Evolutionary conservation across 2,329 filamentous ascomycete species (phyloP).

Genomic region (Fusarium duplospermum): DNA sequence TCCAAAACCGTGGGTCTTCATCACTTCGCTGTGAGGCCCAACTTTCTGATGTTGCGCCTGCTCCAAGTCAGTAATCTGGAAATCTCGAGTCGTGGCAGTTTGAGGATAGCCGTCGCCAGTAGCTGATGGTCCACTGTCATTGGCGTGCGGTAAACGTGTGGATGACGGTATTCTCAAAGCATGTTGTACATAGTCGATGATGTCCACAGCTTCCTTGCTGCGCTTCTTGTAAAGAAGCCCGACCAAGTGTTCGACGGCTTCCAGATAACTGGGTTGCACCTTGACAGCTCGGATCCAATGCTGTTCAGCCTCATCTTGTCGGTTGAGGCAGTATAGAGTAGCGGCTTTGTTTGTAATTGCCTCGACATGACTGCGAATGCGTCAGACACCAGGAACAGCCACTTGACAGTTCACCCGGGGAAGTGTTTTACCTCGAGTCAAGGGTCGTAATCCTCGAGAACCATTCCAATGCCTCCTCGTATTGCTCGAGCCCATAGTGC

Average conservation of each 20-base stretch:
- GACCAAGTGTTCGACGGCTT: constrained; percentile 94
- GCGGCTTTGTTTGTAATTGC: constrained; percentile 94
- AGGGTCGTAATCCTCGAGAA: constrained; percentile 73
- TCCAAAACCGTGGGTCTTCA: constrained; percentile 44
- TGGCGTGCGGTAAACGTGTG: constrained; percentile 10
- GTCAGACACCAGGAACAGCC: constrained; percentile 46
- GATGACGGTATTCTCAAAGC: constrained; percentile 65
- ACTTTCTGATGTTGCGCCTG: constrained; percentile 41
- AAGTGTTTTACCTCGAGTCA: constrained; percentile 63
- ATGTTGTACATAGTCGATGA: constrained; percentile 87
- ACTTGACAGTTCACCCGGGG: constrained; percentile 47
- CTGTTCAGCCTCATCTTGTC: constrained; percentile 84
- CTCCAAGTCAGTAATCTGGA: constrained; percentile 38
- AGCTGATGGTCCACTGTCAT: constrained; percentile 1
- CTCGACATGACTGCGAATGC: constrained; percentile 79
- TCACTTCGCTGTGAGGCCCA: constrained; percentile 32
- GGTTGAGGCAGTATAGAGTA: constrained; percentile 84
- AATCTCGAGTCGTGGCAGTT: constrained; percentile 9
- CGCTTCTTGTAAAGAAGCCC: constrained; percentile 87
- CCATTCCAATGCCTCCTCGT: constrained; percentile 80
- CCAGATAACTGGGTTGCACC: constrained; percentile 87
- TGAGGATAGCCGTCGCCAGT: constrained; percentile 19
- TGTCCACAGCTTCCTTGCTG: constrained; percentile 84
- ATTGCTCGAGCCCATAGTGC: constrained; percentile 88
- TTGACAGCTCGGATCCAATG: constrained; percentile 89